Evolutionary conservation across 495 filamentous ascomycete genomes (phyloP).

Genomic region (Chaetomium cochliodes): DNA sequence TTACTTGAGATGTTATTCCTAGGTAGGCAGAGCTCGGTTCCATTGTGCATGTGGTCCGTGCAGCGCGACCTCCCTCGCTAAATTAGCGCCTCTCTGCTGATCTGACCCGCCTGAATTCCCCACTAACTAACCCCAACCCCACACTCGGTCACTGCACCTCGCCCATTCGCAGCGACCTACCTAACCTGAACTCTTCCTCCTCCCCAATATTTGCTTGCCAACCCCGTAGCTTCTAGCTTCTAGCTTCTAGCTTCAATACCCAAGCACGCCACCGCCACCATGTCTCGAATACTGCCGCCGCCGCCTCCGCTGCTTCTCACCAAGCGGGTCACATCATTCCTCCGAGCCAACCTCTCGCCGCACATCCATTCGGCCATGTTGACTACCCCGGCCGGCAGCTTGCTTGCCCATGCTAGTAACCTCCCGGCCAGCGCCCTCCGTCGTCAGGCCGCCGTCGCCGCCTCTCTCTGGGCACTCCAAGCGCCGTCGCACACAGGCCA

Average conservation of each 20-base stretch:
- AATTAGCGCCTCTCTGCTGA: no score
- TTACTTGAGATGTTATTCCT: no score
- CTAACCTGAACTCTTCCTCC: neutral
- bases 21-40: no score
- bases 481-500: constrained; percentile 22
- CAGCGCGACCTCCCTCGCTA: no score
- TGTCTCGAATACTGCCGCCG: constrained; percentile 25
- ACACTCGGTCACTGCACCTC: neutral
- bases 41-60: no score
- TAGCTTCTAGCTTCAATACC: neutral
- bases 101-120: no score
- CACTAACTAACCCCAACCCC: no score
- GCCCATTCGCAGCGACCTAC: no score
- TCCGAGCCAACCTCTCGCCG: constrained; percentile 47
- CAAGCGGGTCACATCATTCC: constrained; percentile 49
- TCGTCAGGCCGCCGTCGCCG: constrained; percentile 50
- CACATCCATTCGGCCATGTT: constrained; percentile 45
- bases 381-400: constrained; percentile 48
- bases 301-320: constrained; percentile 50
- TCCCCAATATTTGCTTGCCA: neutral
- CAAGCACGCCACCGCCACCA: constrained; percentile 1
- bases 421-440: constrained; percentile 44
- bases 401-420: constrained; percentile 49
- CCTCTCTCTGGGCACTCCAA: constrained; percentile 48
- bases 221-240: no score